Conservation (phyloP, 495 filamentous ascomycete species). For the Sabuloglossum arenarium region DNA sequence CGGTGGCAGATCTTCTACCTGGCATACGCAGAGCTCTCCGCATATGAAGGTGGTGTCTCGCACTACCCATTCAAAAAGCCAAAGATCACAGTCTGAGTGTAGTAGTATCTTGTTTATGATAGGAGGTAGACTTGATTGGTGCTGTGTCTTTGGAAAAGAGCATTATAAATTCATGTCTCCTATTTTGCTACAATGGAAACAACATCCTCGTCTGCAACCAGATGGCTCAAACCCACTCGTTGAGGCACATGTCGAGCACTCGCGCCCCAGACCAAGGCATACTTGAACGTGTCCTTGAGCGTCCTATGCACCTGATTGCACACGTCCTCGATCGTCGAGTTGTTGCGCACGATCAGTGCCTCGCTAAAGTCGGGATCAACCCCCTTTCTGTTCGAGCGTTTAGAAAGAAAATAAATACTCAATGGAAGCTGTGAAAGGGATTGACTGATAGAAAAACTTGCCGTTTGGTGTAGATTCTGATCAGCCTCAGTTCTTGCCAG, state of each 20-base stretch:
- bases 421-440: too few relatives aligned
- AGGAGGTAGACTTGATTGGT: too few relatives aligned
- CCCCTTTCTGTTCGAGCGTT: slow-evolving; percentile 26
- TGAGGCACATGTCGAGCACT: slow-evolving; percentile 91
- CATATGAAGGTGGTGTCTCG: slow-evolving; percentile 32
- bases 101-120: too few relatives aligned
- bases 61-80: slow-evolving; percentile 40
- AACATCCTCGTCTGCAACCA: slow-evolving; percentile 88
- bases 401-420: too few relatives aligned
- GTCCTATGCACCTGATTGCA: slow-evolving; percentile 90
- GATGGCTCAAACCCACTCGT: slow-evolving; percentile 70
- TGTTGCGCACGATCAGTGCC: slow-evolving; percentile 76
- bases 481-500: slow-evolving; percentile 84
- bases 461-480: slow-evolving; percentile 90
- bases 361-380: slow-evolving; percentile 79
- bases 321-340: slow-evolving; percentile 86
- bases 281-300: slow-evolving; percentile 97
- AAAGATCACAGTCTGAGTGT: too few relatives aligned
- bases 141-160: too few relatives aligned
- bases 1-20: slow-evolving; percentile 51
- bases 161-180: background rate
- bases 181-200: slow-evolving; percentile 83
- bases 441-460: slow-evolving; percentile 15
- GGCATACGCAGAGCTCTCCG: slow-evolving; percentile 45
- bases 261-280: slow-evolving; percentile 92